These are phyloP conservation scores for Hymenoscyphus occultus DNA, from an alignment of 2,329 filamentous ascomycete genomes.

Conservation along the genomic window DNA sequence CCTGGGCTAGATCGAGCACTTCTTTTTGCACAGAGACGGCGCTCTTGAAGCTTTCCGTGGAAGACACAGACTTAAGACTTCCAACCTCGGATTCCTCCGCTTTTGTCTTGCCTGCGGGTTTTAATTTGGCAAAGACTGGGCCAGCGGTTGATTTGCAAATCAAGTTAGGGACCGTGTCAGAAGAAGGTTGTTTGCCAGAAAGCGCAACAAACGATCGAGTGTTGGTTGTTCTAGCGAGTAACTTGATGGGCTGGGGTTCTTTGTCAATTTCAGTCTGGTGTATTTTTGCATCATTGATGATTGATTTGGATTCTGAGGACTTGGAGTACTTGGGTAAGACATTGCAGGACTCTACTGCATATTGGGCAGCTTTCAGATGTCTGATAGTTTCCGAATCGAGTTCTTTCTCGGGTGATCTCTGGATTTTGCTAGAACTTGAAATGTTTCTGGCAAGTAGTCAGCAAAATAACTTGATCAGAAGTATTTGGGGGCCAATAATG, in stretches of 20 bases:
- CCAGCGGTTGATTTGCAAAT: background rate
- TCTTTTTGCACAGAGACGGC: slow-evolving; percentile 16
- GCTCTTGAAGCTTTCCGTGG: slow-evolving; percentile 23
- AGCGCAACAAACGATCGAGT: background rate
- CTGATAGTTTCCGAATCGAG: slow-evolving; percentile 21
- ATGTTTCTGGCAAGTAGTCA: slow-evolving; percentile 17
- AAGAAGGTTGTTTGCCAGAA: background rate
- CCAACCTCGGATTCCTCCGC: background rate
- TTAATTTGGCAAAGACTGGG: background rate
- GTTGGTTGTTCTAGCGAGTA: background rate
- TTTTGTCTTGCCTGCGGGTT: background rate
- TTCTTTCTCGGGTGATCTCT: slow-evolving; percentile 12
- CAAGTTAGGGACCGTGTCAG: background rate
- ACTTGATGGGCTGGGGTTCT: background rate
- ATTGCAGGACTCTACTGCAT: slow-evolving; percentile 12
- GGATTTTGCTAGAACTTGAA: slow-evolving; percentile 20
- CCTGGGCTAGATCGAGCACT: slow-evolving; percentile 9
- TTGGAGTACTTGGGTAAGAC: background rate
- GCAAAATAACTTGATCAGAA: background rate
- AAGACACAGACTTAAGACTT: slow-evolving; percentile 17
- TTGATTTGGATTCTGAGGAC: background rate
- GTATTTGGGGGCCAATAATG: background rate
- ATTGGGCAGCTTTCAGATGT: slow-evolving; percentile 17
- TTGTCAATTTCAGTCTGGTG: background rate
- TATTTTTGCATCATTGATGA: background rate